phyloP scores from a whole-genome alignment of 2,329 filamentous ascomycete species.

The Penicillium sp. region DNA sequence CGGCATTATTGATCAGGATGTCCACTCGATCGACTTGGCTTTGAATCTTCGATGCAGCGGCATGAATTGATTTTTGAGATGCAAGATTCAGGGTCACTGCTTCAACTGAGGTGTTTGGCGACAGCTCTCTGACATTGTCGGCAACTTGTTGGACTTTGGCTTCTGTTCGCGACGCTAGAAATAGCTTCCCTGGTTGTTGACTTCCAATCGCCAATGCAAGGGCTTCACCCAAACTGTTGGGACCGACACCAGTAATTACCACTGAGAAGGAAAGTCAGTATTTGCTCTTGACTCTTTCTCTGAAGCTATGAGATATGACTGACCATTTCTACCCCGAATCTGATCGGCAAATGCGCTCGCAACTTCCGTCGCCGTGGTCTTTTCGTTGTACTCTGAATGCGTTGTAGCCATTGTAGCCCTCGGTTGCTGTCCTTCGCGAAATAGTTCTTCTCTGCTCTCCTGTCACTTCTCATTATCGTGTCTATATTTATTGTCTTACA shows the following conservation, averaged over 20 bases:
- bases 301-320: not conserved
- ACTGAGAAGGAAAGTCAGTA: conserved; percentile 27
- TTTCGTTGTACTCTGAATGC: conserved; percentile 43
- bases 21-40: conserved; percentile 33
- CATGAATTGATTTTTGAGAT: conserved; percentile 35
- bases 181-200: conserved; percentile 39
- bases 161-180: conserved; percentile 47
- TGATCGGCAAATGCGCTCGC: conserved; percentile 30
- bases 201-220: conserved; percentile 44
- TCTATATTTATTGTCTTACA: not conserved
- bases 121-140: conserved; percentile 26
- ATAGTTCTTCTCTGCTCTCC: not conserved
- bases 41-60: conserved; percentile 34
- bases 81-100: conserved; percentile 36
- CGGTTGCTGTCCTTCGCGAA: not conserved
- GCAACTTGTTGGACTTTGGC: conserved; percentile 42
- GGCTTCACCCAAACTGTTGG: conserved; percentile 43
- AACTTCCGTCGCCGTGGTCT: conserved; percentile 47
- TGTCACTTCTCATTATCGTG: not conserved
- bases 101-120: conserved; percentile 6
- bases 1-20: conserved; percentile 44
- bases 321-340: conserved; percentile 30
- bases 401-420: conserved; percentile 35
- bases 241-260: conserved; percentile 49
- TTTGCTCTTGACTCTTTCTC: not conserved